These are phyloP conservation scores for Psophocarpus tetragonolobus DNA, from an alignment of 306 rosid species.

Conservation along the genomic window DNA sequence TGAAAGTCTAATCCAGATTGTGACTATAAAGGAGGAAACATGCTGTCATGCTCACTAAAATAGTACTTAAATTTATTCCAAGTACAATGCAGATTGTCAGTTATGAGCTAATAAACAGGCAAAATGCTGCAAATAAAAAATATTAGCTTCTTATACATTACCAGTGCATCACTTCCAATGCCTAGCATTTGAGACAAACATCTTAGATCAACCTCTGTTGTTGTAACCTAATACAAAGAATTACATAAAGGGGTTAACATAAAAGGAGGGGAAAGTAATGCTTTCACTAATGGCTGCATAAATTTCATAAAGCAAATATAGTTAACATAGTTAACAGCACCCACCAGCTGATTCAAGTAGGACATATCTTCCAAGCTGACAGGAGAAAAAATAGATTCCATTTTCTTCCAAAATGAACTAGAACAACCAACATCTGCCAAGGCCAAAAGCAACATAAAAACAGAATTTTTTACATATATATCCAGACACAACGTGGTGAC, in stretches of 20 bases:
- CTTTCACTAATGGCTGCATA: constrained; percentile 27
- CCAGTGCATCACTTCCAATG: constrained; percentile 49
- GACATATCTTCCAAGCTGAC: constrained; percentile 52
- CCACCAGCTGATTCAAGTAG: constrained; percentile 73
- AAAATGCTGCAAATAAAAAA: constrained; percentile 18
- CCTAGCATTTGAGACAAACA: constrained; percentile 48
- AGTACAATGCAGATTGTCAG: neutral
- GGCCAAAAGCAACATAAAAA: constrained; percentile 25
- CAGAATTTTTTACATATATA: neutral
- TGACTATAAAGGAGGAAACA: constrained; percentile 22
- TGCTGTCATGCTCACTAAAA: constrained; percentile 18
- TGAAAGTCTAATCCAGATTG: constrained; percentile 16
- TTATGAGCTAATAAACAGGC: neutral
- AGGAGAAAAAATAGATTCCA: constrained; percentile 67
- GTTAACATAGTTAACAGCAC: constrained; percentile 29
- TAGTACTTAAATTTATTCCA: neutral
- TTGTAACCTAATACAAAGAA: constrained; percentile 50
- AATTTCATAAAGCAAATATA: constrained; percentile 25
- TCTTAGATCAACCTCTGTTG: constrained; percentile 53
- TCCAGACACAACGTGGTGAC: neutral
- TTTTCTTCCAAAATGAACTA: constrained; percentile 77
- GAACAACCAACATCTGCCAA: constrained; percentile 70
- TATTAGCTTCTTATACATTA: constrained; percentile 37
- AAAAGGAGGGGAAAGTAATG: constrained; percentile 6
- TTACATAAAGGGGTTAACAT: constrained; percentile 24